phyloP scores from a whole-genome alignment of 2,329 filamentous ascomycete genomes.

The Fusarium tuaranense region DNA sequence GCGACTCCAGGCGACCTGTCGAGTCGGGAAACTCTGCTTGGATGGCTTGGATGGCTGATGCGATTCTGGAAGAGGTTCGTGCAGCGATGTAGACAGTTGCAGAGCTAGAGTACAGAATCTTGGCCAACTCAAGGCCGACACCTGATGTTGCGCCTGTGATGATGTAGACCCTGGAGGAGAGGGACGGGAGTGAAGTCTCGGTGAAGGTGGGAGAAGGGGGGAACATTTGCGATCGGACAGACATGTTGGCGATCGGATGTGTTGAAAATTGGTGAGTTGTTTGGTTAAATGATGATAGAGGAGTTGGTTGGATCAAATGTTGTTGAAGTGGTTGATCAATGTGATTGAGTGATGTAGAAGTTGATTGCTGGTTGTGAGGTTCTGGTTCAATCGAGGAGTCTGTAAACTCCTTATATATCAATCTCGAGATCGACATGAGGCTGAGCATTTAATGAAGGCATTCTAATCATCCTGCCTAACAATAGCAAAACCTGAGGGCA shows the following conservation, averaged over 20 bases:
- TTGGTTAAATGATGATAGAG: background rate
- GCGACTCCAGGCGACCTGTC: slow-evolving; percentile 20
- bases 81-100: slow-evolving; percentile 31
- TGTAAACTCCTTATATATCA: slow-evolving; percentile 2
- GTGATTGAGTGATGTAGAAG: background rate
- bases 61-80: slow-evolving; percentile 19
- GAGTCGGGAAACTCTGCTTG: slow-evolving; percentile 18
- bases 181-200: slow-evolving; percentile 23
- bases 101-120: slow-evolving; percentile 33
- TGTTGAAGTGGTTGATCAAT: background rate
- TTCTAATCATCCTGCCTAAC: background rate
- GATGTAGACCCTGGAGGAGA: slow-evolving; percentile 31
- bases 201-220: slow-evolving; percentile 33
- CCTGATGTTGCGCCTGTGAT: slow-evolving; percentile 36
- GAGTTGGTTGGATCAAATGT: background rate
- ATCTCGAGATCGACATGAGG: background rate
- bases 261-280: background rate
- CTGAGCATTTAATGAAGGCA: background rate
- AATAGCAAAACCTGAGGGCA: background rate
- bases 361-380: background rate
- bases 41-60: slow-evolving; percentile 18
- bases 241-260: slow-evolving; percentile 7
- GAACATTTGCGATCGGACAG: slow-evolving; percentile 30
- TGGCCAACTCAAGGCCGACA: slow-evolving; percentile 32
- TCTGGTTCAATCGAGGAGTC: background rate